Conservation (phyloP, 2,329 filamentous ascomycete genomes). For the Cladosporium sp. region DNA sequence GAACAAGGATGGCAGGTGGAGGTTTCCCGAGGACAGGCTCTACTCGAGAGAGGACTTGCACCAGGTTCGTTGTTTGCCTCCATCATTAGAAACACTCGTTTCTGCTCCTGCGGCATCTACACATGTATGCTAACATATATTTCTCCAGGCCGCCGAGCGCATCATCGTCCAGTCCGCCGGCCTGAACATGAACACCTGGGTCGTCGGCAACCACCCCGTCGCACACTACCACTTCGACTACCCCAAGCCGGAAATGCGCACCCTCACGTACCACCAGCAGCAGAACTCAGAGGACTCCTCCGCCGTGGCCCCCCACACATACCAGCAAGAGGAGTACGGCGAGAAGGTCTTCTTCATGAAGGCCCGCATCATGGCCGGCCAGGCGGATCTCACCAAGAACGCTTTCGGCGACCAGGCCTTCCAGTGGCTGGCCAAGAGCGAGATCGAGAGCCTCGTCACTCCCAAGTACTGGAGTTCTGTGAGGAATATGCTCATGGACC, state of each 20-base stretch:
- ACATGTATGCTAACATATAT: slow-evolving; percentile 18
- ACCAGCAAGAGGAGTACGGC: slow-evolving; percentile 47
- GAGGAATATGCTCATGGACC: slow-evolving; percentile 76
- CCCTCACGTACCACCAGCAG: slow-evolving; percentile 4
- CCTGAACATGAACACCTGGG: slow-evolving; percentile 97
- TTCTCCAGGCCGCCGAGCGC: slow-evolving; percentile 68
- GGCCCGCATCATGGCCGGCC: slow-evolving; percentile 93
- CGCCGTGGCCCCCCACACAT: slow-evolving; percentile 22
- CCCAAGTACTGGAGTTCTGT: slow-evolving; percentile 68
- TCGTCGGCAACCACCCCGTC: slow-evolving; percentile 84
- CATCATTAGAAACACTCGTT: too few relatives aligned
- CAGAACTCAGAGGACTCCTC: neutral
- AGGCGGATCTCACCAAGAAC: slow-evolving; percentile 73
- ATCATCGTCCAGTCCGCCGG: slow-evolving; percentile 74
- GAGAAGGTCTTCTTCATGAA: slow-evolving; percentile 96
- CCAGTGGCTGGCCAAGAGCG: slow-evolving; percentile 87
- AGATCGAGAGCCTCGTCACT: slow-evolving; percentile 65
- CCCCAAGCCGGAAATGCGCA: slow-evolving; percentile 32
- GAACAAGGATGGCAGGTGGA: slow-evolving; percentile 67
- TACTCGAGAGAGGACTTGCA: slow-evolving; percentile 70
- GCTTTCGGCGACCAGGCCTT: slow-evolving; percentile 72
- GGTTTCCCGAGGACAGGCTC: slow-evolving; percentile 71
- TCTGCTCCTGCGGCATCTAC: too few relatives aligned
- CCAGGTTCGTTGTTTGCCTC: slow-evolving; percentile 56
- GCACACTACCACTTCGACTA: slow-evolving; percentile 66